Conservation (phyloP, 1,284 basidiomycete genomes). For the Moesziomyces sp. region DNA sequence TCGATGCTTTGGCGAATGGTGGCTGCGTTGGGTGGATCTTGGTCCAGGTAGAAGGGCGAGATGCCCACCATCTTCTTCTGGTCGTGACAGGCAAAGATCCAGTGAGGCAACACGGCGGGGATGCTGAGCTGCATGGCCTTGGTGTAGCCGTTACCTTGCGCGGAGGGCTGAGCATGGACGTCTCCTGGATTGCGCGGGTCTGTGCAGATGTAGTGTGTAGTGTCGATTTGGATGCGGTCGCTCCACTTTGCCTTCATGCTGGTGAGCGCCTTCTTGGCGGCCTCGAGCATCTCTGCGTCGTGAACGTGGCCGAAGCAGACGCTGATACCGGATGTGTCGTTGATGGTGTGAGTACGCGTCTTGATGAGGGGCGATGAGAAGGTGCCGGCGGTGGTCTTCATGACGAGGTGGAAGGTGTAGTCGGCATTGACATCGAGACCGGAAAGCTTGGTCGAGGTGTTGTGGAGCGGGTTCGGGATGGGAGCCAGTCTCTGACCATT, state of each 20-base stretch:
- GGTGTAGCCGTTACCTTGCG: slow-evolving; percentile 38
- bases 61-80: slow-evolving; percentile 66
- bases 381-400: slow-evolving; percentile 64
- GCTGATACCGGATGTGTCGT: slow-evolving; percentile 62
- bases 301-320: slow-evolving; percentile 63
- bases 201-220: slow-evolving; percentile 64
- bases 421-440: slow-evolving; percentile 64
- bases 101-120: slow-evolving; percentile 65
- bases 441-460: slow-evolving; percentile 64
- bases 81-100: slow-evolving; percentile 65
- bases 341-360: slow-evolving; percentile 62
- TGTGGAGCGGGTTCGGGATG: slow-evolving; percentile 63
- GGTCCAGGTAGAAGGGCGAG: slow-evolving; percentile 62
- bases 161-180: slow-evolving; percentile 20
- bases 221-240: slow-evolving; percentile 85
- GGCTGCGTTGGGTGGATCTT: slow-evolving; percentile 61
- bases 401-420: slow-evolving; percentile 66
- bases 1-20: slow-evolving; percentile 46
- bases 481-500: slow-evolving; percentile 63
- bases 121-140: slow-evolving; percentile 66
- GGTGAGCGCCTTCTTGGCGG: slow-evolving; percentile 47
- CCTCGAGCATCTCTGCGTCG: slow-evolving; percentile 45
- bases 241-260: slow-evolving; percentile 73
- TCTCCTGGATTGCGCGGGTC: slow-evolving; percentile 52
- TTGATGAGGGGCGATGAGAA: slow-evolving; percentile 57